Base-by-base conservation (phyloP, 345 rosid genomes). In the Pugionium dolabratum region DNA sequence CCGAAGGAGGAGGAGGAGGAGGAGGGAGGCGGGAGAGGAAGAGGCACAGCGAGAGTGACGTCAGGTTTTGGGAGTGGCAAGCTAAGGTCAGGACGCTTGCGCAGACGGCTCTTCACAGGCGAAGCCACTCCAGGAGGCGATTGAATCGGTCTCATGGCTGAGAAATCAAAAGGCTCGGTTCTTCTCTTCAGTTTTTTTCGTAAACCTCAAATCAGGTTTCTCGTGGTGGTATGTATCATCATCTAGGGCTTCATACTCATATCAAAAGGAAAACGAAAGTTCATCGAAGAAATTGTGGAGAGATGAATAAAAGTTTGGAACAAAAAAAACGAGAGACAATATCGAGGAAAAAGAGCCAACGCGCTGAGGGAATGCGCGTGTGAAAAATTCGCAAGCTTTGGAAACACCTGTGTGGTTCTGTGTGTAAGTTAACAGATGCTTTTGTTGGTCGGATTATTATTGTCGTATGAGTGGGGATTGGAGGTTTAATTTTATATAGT, bases 11-110 rank as follows among this genome's bases (percentile, higher is more conserved):
- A 18, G 41, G 41, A 3, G 7, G 6, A 5, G 41, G 44, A 40
- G 44, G 82, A 36, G 4, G 71, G 10, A 2, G 79, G 79, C 0
- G 97, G 98, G 6, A 86, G 86, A n/a, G 98, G 98, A 8, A 90
- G 89, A 42, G 98, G 97, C 0, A 86, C 96, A 4, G 96, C 93
- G 18, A 85, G 76, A 36, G 71, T 9, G 0, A 86, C 78, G 78
- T 84, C 86, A 2, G 94, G 84, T 10, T 76, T 81, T 0, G 97
- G 96, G 31, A 88, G 84, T 1, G 96, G 97, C 2, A 94, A 77
- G 71, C 81, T 79, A 30, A 90, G 84, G 82, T 86, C 86, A 0
- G 89, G 75, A 9, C 92, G 86, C 30, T 81, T 72, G 0, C 96
- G 85, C 1, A 65, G 50, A 1, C 82, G 79, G 71, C 4, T 78